These are phyloP conservation scores for Coniella vitis DNA, from an alignment of 2,329 filamentous ascomycete genomes.

Conservation along the genomic window DNA sequence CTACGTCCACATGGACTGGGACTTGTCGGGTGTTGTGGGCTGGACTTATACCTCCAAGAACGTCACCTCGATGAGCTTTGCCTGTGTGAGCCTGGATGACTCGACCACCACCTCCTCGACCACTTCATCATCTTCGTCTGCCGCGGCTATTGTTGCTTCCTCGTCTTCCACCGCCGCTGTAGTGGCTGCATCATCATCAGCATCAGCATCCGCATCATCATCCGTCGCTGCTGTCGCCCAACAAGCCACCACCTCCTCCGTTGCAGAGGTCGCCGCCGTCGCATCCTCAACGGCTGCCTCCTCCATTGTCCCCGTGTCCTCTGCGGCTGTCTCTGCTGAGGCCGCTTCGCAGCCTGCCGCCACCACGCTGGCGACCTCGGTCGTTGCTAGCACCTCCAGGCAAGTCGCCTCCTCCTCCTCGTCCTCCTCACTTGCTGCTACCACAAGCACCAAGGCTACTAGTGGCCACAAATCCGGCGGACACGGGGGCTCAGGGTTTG, in stretches of 20 bases:
- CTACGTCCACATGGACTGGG: conserved; percentile 51
- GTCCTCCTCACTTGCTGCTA: not conserved
- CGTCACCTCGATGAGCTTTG: conserved; percentile 44
- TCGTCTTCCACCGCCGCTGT: not conserved
- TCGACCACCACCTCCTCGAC: not conserved
- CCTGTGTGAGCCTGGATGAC: conserved; percentile 31
- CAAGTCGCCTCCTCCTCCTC: not conserved
- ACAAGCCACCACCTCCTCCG: not conserved
- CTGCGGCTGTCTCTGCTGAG: not conserved
- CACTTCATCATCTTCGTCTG: not conserved
- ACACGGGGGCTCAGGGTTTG: not conserved
- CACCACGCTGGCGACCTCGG: not conserved
- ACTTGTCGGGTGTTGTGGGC: conserved; percentile 23
- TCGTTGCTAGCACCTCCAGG: not conserved
- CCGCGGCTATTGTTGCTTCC: not conserved
- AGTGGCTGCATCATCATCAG: too few relatives aligned
- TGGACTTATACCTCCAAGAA: conserved; percentile 23
- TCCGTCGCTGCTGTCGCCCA: not conserved
- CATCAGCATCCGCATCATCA: not conserved
- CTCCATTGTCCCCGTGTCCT: too few relatives aligned
- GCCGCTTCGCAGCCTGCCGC: not conserved
- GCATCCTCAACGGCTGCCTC: too few relatives aligned
- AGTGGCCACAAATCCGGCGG: not conserved
- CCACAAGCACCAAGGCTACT: not conserved
- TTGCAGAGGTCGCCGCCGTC: too few relatives aligned